phyloP scores from a whole-genome alignment of 495 filamentous ascomycete genomes.

The Platismatia glauca region DNA sequence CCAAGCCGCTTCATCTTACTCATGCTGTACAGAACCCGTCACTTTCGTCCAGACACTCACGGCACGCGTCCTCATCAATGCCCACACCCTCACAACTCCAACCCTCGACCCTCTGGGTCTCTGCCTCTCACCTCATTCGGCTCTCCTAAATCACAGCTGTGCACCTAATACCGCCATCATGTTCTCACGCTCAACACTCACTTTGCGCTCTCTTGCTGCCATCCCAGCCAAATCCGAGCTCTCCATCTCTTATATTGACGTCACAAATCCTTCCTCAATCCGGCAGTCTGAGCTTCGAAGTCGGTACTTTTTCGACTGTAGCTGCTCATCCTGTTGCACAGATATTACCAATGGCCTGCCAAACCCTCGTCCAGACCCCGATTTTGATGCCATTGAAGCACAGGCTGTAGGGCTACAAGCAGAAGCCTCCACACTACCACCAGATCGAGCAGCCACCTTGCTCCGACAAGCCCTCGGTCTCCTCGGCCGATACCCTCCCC shows the following conservation, averaged over 20 bases:
- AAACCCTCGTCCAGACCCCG: constrained; percentile 11
- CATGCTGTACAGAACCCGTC: constrained; percentile 40
- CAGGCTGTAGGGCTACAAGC: constrained; percentile 23
- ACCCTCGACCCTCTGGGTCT: constrained; percentile 53
- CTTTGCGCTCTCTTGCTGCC: constrained; percentile 36
- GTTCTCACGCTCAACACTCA: constrained; percentile 46
- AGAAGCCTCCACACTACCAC: constrained; percentile 25
- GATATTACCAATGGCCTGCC: constrained; percentile 27
- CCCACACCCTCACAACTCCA: constrained; percentile 50
- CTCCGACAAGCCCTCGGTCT: constrained; percentile 28
- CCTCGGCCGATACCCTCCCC: constrained; percentile 29
- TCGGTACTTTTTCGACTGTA: constrained; percentile 59
- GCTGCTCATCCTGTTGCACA: constrained; percentile 45
- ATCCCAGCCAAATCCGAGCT: constrained; percentile 53
- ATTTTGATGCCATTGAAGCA: constrained; percentile 11
- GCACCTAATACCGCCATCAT: constrained; percentile 56
- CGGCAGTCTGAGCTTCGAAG: constrained; percentile 45
- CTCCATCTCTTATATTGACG: constrained; percentile 60
- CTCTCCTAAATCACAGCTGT: constrained; percentile 63
- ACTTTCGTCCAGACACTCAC: constrained; percentile 51
- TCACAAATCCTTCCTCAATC: constrained; percentile 39
- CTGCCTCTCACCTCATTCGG: constrained; percentile 44
- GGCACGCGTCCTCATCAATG: constrained; percentile 43
- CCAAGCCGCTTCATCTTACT: constrained; percentile 46
- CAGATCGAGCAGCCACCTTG: constrained; percentile 24